Percentiles rank a stretch among this genome's conserved stretches.
These are phyloP conservation scores for Circinella umbellata DNA, from an alignment of 371 early-diverging fungal species.

Conservation along the genomic window DNA sequence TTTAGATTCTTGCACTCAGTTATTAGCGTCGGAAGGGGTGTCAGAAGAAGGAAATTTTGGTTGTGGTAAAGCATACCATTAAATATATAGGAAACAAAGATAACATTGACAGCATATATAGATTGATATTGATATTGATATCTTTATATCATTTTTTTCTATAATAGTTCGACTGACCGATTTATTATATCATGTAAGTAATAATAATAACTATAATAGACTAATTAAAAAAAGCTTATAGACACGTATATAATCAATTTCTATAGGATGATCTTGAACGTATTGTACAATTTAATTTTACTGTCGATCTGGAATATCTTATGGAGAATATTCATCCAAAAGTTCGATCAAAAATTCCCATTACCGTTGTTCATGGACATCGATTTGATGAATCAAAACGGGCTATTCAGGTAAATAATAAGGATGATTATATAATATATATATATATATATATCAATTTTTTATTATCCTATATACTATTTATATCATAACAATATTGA, in stretches of 20 bases:
- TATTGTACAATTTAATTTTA: conserved; percentile 34
- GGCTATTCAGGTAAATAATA: too few relatives aligned
- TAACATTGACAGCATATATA: too few relatives aligned
- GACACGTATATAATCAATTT: background rate
- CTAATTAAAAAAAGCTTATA: too few relatives aligned
- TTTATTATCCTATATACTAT: too few relatives aligned
- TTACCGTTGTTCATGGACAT: conserved; percentile 26
- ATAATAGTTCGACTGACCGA: conserved; percentile 24
- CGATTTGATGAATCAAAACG: conserved; percentile 17
- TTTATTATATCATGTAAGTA: conserved; percentile 24
- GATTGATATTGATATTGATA: background rate
- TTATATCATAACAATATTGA: too few relatives aligned
- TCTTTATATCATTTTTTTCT: too few relatives aligned
- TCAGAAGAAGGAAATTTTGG: conserved; percentile 12
- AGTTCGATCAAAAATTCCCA: conserved; percentile 15
- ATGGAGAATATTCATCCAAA: conserved; percentile 25
- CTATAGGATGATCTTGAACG: conserved; percentile 24
- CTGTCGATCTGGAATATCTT: conserved; percentile 29
- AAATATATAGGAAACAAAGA: background rate
- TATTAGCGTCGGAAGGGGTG: background rate
- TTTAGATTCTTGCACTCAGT: conserved; percentile 2
- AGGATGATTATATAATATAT: conserved; percentile 4
- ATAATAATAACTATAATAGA: too few relatives aligned
- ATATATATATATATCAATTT: background rate
- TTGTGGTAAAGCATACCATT: conserved; percentile 8